A percentile compares a stretch with the other conserved stretches of the same genome.
These are phyloP conservation scores for Metarhizium sp. DNA, from an alignment of 2,329 filamentous ascomycete genomes.

Conservation along the genomic window DNA sequence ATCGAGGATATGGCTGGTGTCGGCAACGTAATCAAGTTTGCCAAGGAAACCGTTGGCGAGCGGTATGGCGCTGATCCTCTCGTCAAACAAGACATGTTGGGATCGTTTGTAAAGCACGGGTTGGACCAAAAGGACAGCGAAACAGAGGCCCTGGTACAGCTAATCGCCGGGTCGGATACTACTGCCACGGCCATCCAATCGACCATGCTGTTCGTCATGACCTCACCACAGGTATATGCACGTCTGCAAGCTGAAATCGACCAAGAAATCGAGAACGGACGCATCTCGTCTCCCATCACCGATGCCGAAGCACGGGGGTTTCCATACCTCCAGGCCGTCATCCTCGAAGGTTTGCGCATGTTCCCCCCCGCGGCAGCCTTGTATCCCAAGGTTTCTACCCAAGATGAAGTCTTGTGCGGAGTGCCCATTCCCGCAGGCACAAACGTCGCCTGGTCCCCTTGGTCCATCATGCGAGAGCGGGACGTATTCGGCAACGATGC, in stretches of 20 bases:
- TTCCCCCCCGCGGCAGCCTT: slow-evolving; percentile 17
- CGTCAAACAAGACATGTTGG: slow-evolving; percentile 3
- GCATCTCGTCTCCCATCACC: slow-evolving; percentile 18
- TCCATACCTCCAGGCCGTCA: slow-evolving; percentile 34
- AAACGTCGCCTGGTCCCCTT: slow-evolving; percentile 1
- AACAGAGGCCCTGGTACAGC: not conserved
- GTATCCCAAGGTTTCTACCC: slow-evolving; percentile 13
- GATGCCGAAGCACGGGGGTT: slow-evolving; percentile 27
- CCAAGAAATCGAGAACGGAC: slow-evolving; percentile 8
- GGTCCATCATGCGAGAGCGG: not conserved
- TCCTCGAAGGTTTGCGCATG: slow-evolving; percentile 32
- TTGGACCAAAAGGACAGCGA: not conserved
- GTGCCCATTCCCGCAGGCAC: slow-evolving; percentile 1
- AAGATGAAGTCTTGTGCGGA: not conserved
- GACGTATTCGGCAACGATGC: not conserved
- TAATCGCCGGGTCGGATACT: slow-evolving; percentile 13
- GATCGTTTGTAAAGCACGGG: not conserved
- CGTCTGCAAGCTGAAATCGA: slow-evolving; percentile 27
- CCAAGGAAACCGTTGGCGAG: not conserved
- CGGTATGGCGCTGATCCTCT: not conserved
- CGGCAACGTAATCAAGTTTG: slow-evolving; percentile 2
- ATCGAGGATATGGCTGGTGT: slow-evolving; percentile 6
- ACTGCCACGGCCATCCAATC: slow-evolving; percentile 37
- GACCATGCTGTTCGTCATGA: slow-evolving; percentile 38
- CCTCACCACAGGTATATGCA: slow-evolving; percentile 31